Base-by-base conservation (phyloP, 139 green algal genomes). In the Dunaliella primolecta region DNA sequence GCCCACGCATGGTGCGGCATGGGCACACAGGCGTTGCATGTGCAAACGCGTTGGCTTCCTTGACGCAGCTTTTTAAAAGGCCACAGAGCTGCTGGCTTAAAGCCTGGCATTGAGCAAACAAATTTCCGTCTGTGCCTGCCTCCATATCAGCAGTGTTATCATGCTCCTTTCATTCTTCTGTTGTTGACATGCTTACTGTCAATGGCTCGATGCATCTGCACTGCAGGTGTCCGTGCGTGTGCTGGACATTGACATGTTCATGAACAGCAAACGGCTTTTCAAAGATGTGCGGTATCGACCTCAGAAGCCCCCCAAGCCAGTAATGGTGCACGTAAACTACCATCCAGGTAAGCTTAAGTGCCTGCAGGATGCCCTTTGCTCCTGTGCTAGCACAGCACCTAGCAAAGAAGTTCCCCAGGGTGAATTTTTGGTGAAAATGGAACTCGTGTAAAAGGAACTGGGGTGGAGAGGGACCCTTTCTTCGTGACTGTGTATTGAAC, bases 201-300 rank as follows among this genome's bases (percentile, higher is more conserved):
- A n/a, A n/a, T n/a, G n/a, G n/a, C n/a, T n/a, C n/a, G n/a, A n/a
- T n/a, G n/a, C n/a, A n/a, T n/a, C n/a, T 64, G 3, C 15, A 38
- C 27, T 78, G 35, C 86, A 89, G 86, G 91, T 95, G 2, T 86
- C 86, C 2, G 91, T 96, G 25, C 87, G 94, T 0, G 90, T 97
- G 15, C 95, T 96, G 94, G 90, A 95, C 76, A 94, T 94, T 75
- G 89, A 94, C 85, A 85, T 90, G 88, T 98, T 98, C 88, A 97
- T 97, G 93, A 98, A 98, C 90, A 92, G 84, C 57, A 98, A 98
- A 89, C 87, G 91, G 32, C 84, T 95, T 0, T 94, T 96, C 88
- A 95, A 94, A 88, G 81, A 90, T 30, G 86, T 96, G 2, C 85
- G 95, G 0, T 75, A 96, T 55, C 85, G 86, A 75, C 86, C 91